Percentiles rank a stretch among this genome's conserved stretches.
These are phyloP conservation scores for Termitomyces sp. DNA, from an alignment of 768 basidiomycete species.

Conservation along the genomic window DNA sequence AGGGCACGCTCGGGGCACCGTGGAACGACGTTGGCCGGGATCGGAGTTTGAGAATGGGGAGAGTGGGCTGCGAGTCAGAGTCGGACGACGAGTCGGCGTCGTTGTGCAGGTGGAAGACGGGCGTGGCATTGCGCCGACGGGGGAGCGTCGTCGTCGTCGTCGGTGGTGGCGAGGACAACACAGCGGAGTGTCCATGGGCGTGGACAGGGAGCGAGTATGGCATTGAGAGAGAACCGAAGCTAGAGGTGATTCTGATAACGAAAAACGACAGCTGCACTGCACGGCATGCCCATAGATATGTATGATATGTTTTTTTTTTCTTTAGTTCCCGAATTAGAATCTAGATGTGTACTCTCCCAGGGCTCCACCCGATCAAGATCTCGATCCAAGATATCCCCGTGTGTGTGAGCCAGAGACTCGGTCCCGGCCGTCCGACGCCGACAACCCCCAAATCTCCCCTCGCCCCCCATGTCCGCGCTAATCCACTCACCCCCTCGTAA, in stretches of 20 bases:
- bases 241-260: too few relatives aligned
- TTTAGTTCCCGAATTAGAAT: background rate
- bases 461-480: too few relatives aligned
- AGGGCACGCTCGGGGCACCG: constrained; percentile 7
- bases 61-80: constrained; percentile 22
- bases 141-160: constrained; percentile 30
- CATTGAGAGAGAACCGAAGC: too few relatives aligned
- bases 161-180: too few relatives aligned
- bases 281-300: too few relatives aligned
- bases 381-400: background rate
- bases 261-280: too few relatives aligned
- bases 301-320: constrained; percentile 4
- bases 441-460: too few relatives aligned
- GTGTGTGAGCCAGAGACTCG: background rate
- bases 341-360: too few relatives aligned
- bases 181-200: constrained; percentile 33
- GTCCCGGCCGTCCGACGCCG: background rate
- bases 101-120: constrained; percentile 38
- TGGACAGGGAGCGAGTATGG: constrained; percentile 31
- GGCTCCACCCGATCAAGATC: too few relatives aligned
- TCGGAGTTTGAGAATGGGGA: constrained; percentile 22
- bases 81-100: constrained; percentile 25
- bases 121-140: constrained; percentile 16
- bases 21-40: constrained; percentile 22
- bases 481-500: too few relatives aligned